Base-by-base conservation (phyloP, 2,329 filamentous ascomycete species). In the Colletotrichum brevisporum region DNA sequence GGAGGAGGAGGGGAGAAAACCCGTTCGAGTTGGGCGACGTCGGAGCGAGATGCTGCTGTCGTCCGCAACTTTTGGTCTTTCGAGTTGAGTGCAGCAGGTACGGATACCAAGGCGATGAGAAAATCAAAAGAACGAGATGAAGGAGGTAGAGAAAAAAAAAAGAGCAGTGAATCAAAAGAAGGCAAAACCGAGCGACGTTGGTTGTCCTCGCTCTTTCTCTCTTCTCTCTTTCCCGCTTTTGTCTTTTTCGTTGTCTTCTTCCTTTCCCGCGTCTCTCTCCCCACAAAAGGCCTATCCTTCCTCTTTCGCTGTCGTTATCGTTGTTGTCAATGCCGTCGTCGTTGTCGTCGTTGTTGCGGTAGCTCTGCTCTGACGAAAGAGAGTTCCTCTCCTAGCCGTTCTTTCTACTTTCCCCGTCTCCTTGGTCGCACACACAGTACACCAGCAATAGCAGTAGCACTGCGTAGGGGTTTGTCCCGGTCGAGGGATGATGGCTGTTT, bases 401-500 rank as follows among this genome's bases (percentile, higher is more conserved):
- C 43, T n/a, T 54, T 54, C 43, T 65, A 48, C 54, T 41, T 61
- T 47, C 31, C 31, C 31, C 31, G 31, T 36, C 31, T 12, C 9
- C 31, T 36, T 36, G 9, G 31, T 36, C 31, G 31, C 31, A 36
- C 31, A 36, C 31, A 24, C 21, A 24, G 21, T 24, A 24, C 21
- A 24, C 21, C 4, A 36, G 31, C 3, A 36, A 10, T 8, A 36
- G 10, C 10, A 36, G 31, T 36, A 36, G 31, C 31, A 36, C 31
- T 36, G 31, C 61, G 53, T 53, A 43, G 41, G 54, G 41, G 66
- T 43, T 69, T 60, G 66, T 69, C 61, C 66, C 18, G 43, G 66
- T 65, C 61, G 66, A 69, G 61, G 66, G 66, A 66, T 69, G 61
- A 69, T 60, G 66, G 66, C 66, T 69, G 66, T 62, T 52, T 52